These are phyloP conservation scores for Suhomyces xylopsoci DNA, from an alignment of 805 yeast genomes.

Conservation along the genomic window DNA sequence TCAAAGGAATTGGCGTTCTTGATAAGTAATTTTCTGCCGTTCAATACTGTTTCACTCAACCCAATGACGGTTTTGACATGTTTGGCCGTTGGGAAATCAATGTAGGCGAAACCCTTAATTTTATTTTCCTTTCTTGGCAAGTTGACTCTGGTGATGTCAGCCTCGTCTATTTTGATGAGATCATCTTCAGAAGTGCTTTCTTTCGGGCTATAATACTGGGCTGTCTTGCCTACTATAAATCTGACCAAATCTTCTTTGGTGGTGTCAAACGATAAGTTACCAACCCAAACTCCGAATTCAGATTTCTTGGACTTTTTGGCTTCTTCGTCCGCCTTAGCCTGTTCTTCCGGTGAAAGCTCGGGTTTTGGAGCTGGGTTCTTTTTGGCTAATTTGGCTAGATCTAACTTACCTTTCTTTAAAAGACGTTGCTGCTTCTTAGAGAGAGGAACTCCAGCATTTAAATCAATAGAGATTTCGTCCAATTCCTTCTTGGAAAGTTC, in stretches of 20 bases:
- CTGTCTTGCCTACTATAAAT: slow-evolving; percentile 61
- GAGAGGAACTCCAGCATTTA: slow-evolving; percentile 70
- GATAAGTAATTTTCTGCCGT: slow-evolving; percentile 83
- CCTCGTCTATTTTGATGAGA: slow-evolving; percentile 41
- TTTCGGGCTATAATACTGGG: slow-evolving; percentile 16
- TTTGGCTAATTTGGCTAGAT: slow-evolving; percentile 51
- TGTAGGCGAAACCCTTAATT: slow-evolving; percentile 85
- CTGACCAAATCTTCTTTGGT: slow-evolving; percentile 66
- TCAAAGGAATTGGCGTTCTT: slow-evolving; percentile 78
- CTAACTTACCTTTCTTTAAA: slow-evolving; percentile 72
- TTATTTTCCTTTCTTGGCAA: slow-evolving; percentile 73
- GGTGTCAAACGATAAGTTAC: slow-evolving; percentile 85
- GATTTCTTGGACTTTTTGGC: slow-evolving; percentile 39
- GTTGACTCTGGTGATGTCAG: slow-evolving; percentile 71
- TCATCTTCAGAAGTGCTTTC: slow-evolving; percentile 23
- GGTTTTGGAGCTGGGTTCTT: slow-evolving; percentile 42
- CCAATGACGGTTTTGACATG: slow-evolving; percentile 62
- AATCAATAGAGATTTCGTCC: slow-evolving; percentile 66
- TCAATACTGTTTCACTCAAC: slow-evolving; percentile 68
- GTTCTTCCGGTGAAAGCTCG: slow-evolving; percentile 26
- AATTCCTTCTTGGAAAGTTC: slow-evolving; percentile 39
- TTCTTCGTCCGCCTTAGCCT: slow-evolving; percentile 24
- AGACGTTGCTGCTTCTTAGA: slow-evolving; percentile 78
- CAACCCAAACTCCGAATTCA: slow-evolving; percentile 86
- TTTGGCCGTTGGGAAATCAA: slow-evolving; percentile 64